Percentiles rank a stretch among this genome's conserved stretches.
Evolutionary conservation across 1,284 basidiomycete species (phyloP).

Genomic region (Melampsora occidentalis): DNA sequence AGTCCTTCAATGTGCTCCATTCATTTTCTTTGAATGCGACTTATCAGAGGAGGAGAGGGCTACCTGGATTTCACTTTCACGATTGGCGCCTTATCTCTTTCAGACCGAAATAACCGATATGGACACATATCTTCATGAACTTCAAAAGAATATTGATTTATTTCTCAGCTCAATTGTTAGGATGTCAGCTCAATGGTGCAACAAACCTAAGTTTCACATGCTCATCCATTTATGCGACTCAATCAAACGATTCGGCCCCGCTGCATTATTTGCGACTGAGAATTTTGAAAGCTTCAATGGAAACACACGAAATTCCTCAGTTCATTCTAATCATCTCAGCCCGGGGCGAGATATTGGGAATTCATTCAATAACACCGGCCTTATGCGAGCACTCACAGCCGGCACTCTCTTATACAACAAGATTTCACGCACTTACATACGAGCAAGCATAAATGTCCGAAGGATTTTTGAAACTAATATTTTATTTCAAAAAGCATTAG

Average conservation of each 20-base stretch:
- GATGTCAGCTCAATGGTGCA: neutral
- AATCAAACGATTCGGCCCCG: slow-evolving; percentile 9
- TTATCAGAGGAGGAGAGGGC: slow-evolving; percentile 44
- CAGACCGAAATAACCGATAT: slow-evolving; percentile 54
- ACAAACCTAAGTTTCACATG: slow-evolving; percentile 35
- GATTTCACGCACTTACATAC: neutral
- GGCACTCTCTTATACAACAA: slow-evolving; percentile 49
- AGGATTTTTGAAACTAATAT: neutral
- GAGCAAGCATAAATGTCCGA: neutral
- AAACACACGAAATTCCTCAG: neutral
- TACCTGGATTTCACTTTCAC: slow-evolving; percentile 53
- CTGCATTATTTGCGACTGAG: slow-evolving; percentile 11
- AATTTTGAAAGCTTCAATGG: slow-evolving; percentile 32
- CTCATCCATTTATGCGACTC: slow-evolving; percentile 6
- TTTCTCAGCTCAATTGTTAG: neutral
- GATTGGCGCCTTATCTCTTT: slow-evolving; percentile 54
- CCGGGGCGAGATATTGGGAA: slow-evolving; percentile 11
- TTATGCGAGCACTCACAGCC: slow-evolving; percentile 49
- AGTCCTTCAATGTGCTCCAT: slow-evolving; percentile 55
- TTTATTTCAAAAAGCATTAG: neutral
- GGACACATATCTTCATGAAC: slow-evolving; percentile 52
- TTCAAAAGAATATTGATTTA: neutral
- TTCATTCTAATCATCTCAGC: slow-evolving; percentile 9
- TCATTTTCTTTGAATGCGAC: slow-evolving; percentile 54
- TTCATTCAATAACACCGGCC: slow-evolving; percentile 6